Base-by-base conservation (phyloP, 768 basidiomycete genomes). In the Suillus plorans region DNA sequence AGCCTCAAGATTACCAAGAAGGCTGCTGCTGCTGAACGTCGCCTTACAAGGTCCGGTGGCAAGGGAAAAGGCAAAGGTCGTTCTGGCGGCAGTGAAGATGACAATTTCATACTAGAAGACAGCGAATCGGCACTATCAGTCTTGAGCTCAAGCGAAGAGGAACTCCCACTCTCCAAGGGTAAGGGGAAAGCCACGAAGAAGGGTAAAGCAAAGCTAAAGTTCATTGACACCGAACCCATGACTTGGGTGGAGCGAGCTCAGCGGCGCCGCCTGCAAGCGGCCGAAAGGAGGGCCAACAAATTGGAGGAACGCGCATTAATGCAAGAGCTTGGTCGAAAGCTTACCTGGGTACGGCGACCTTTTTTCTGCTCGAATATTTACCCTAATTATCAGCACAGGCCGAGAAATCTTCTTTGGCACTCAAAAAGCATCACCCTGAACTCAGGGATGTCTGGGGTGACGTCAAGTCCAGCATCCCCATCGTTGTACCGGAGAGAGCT, bases 401-500 rank as follows among this genome's bases (percentile, higher is more conserved):
- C 8, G 92, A 94, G 75, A 91, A 84, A 71, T 81, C 85, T 1
- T 82, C 86, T 6, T 69, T 92, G 45, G 84, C 86, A 16, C 75
- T 95, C 37, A 80, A 82, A 31, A 84, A 78, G 69, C 80, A 91
- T 72, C 96, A 97, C 72, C 88, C 90, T 2, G 94, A 97, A 70
- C 84, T 97, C 41, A 79, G 76, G 63, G 84, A 89, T 74, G 89
- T 94, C 44, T 98, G 97, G 96, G 94, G 94, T 31, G 89, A 98
- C 70, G 76, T 97, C 9, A 85, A 90, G 72, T 79, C 82, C 28
- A 84, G 79, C 25, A 82, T 90, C 62, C 82, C 85, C 1, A 80
- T 90, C 55, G 79, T 87, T 63, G 77, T 82, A 37, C 94, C 95
- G 2, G 78, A 85, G 60, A 85, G 86, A 70, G 91, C 90, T 56